Evolutionary conservation across 345 rosid species (phyloP), one percentile per base, ranked within the genome.

Genomic region (Carallia pectinifolia): DNA sequence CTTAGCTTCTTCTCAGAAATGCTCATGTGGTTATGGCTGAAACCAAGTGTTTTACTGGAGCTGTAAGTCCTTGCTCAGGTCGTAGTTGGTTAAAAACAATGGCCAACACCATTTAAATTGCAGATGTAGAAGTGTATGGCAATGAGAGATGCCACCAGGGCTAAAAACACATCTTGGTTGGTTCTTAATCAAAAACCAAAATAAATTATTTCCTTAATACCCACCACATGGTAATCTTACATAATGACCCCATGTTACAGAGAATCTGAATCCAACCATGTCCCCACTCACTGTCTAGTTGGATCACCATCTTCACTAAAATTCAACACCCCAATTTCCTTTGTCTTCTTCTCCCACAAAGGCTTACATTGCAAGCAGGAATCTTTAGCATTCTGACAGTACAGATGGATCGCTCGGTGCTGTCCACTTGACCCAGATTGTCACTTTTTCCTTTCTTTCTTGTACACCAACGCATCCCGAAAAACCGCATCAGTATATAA

Each of bases 401-500:
- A 83, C 85, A 78, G 86, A 82, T 77, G 81, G 85, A 84, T 85
- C 86, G 78, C 76, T 34, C 62, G 37, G 8, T 76, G 76, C 81
- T 81, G 80, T 73, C 83, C 81, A 69, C 77, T 90, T 87, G 88
- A 85, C 90, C 87, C 75, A 77, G 61, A 67, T 23, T 34, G 12
- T 37, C 58, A 56, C 1, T 53, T 33, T 5, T 16, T 16, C 27
- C 23, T 38, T 30, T 64, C 37, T 13, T 34, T 13, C 40, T 12
- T 44, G 3, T 40, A 18, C 58, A 48, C 36, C 30, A 55, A 18
- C 17, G 19, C 47, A 52, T 23, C 12, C 58, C 60, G 44, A 17
- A 6, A 1, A 53, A 6, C 17, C 61, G 7, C 39, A 62, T 55
- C 62, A 60, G 63, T 56, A 53, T 68, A 66, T 77, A 67, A 56